phyloP scores from a whole-genome alignment of 495 filamentous ascomycete genomes.

The Penicillium mononematosum region DNA sequence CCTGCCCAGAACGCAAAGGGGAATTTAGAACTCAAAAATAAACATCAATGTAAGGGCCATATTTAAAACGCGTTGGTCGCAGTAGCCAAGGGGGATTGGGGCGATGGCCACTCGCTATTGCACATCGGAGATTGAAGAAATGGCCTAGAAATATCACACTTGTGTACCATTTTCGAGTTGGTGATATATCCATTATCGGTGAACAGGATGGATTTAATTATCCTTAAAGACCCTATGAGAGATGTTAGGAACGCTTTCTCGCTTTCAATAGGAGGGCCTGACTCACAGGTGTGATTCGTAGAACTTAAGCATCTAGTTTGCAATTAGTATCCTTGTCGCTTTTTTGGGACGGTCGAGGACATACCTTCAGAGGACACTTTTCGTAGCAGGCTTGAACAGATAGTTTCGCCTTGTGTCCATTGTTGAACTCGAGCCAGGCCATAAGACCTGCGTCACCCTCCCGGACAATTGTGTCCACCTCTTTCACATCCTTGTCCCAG shows the following conservation, averaged over 20 bases:
- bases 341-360: neutral
- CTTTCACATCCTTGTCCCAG: slow-evolving; percentile 58
- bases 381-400: slow-evolving; percentile 42
- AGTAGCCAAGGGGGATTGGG: neutral
- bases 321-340: slow-evolving; percentile 17
- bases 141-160: neutral
- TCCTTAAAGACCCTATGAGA: slow-evolving; percentile 41
- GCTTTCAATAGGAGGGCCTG: neutral
- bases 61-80: neutral
- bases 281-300: slow-evolving; percentile 50
- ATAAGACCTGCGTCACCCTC: slow-evolving; percentile 41
- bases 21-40: neutral
- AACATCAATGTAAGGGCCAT: neutral
- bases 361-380: slow-evolving; percentile 39
- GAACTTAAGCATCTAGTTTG: slow-evolving; percentile 44
- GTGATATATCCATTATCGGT: neutral
- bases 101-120: neutral
- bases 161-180: neutral
- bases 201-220: slow-evolving; percentile 11
- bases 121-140: neutral
- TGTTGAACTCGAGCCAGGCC: slow-evolving; percentile 58
- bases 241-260: slow-evolving; percentile 20
- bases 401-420: slow-evolving; percentile 43
- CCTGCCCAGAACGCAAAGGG: slow-evolving; percentile 2
- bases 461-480: slow-evolving; percentile 57